Evolutionary conservation across 768 basidiomycete species (phyloP).

Genomic region (Rubroboletus satanas): DNA sequence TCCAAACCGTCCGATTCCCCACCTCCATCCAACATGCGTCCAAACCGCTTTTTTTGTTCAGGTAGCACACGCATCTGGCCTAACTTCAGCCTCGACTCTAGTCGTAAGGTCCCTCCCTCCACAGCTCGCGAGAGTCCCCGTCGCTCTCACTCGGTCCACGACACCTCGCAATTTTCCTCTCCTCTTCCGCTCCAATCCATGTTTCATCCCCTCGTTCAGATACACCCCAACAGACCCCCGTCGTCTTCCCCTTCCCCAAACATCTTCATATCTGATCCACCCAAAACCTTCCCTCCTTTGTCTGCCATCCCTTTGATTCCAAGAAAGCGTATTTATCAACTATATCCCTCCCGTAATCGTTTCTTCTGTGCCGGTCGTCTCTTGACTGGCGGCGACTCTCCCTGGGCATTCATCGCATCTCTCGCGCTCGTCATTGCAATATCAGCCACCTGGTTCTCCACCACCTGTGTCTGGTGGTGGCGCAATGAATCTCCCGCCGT

Average conservation of each 20-base stretch:
- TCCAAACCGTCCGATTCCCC: background rate
- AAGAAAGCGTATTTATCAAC: constrained; percentile 52
- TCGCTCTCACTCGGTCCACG: constrained; percentile 12
- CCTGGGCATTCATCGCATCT: constrained; percentile 72
- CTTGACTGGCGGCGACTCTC: constrained; percentile 82
- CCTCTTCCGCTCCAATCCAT: constrained; percentile 12
- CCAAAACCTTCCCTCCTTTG: constrained; percentile 30
- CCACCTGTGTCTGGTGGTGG: constrained; percentile 92
- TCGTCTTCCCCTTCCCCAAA: constrained; percentile 29
- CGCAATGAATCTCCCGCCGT: constrained; percentile 65
- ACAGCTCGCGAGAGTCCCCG: background rate
- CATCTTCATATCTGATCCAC: constrained; percentile 30
- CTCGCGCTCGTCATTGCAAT: constrained; percentile 61
- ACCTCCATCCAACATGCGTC: background rate
- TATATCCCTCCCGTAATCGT: constrained; percentile 68
- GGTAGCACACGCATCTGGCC: constrained; percentile 58
- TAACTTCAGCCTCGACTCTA: constrained; percentile 51
- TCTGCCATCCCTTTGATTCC: constrained; percentile 32
- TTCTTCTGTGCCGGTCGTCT: constrained; percentile 73
- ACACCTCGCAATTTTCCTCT: constrained; percentile 4
- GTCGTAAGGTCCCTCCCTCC: constrained; percentile 28
- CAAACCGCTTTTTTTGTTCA: constrained; percentile 11
- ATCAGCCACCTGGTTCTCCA: constrained; percentile 81
- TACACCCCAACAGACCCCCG: constrained; percentile 20
- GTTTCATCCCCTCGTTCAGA: constrained; percentile 24